phyloP scores from a whole-genome alignment of 441 rosid genomes.

The Flueggea neowawraea region DNA sequence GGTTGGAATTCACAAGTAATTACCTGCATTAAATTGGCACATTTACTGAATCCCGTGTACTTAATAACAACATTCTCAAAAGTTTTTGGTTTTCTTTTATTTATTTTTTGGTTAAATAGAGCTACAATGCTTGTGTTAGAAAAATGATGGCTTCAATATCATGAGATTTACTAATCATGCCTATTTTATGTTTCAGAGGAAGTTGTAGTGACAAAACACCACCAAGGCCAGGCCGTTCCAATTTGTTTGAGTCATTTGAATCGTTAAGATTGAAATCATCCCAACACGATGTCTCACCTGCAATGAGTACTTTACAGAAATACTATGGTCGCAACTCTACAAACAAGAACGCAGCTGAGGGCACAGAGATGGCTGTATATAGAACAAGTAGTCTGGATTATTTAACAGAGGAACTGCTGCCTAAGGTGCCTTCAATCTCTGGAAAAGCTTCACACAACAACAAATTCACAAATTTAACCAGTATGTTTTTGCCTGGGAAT shows the following conservation, averaged over 20 bases:
- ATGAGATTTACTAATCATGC: conserved; percentile 8
- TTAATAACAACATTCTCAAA: too few relatives aligned
- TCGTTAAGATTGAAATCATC: conserved; percentile 36
- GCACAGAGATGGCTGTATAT: conserved; percentile 57
- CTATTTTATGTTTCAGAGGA: conserved; percentile 23
- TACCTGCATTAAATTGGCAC: too few relatives aligned
- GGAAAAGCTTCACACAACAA: conserved; percentile 12
- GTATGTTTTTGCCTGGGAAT: conserved; percentile 20
- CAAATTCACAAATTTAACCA: conserved; percentile 17
- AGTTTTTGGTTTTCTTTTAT: too few relatives aligned
- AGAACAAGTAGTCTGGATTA: conserved; percentile 22
- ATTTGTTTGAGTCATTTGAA: conserved; percentile 37
- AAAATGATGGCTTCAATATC: too few relatives aligned
- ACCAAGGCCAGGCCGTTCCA: conserved; percentile 18
- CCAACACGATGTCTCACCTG: conserved; percentile 39
- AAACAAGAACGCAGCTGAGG: conserved; percentile 26
- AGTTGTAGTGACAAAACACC: conserved; percentile 24
- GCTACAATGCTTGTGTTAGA: too few relatives aligned
- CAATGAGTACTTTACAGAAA: conserved; percentile 52
- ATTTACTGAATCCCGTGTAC: too few relatives aligned
- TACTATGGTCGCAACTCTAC: conserved; percentile 41
- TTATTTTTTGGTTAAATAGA: too few relatives aligned
- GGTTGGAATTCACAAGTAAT: too few relatives aligned
- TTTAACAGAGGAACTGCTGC: conserved; percentile 23
- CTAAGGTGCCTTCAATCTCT: conserved; percentile 23